Base-by-base conservation (phyloP, 169 alveolate genomes). In the Eimeria sp. region DNA sequence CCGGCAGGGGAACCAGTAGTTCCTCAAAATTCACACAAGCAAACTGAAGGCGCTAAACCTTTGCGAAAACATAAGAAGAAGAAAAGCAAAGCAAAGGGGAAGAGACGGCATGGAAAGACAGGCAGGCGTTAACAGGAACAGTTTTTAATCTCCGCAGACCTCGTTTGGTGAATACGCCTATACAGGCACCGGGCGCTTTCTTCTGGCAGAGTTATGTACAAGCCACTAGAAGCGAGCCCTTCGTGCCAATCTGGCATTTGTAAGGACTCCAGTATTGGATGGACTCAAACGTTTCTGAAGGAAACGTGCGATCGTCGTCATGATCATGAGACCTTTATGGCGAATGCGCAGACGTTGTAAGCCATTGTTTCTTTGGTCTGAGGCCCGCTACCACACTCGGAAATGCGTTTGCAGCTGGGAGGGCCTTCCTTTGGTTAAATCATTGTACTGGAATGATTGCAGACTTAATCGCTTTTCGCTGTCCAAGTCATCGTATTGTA, bases 41-140 rank as follows among this genome's bases (percentile, higher is more conserved):
- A 33, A 54, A 23, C 64, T 20, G 58, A 18, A 33, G 33, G 20
- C 25, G 49, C 66, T 8, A 46, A 49, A 46, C 49, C 88, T 49
- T 4, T 30, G 43, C 66, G 90, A 30, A 83, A 58, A 40, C 14
- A 54, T 33, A 54, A 25, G 77, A 83, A 58, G 76, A 83, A 83
- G 77, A 83, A 58, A 18, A 62, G 66, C 68, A 87, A 87, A 27
- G 93, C 83, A 25, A 87, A 64, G 82, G 93, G 93, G 30, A 87
- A 87, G 83, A 64, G 82, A 23, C 80, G 93, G 46, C 93, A 87
- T 58, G 93, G 93, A 64, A 87, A 23, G 56, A 87, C 93, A 68
- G 93, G 93, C 62, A 87, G 83, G 30, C 93, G 93, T 23, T 87
- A 87, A 52, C 62, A 56, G 58, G 16, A 83, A 9, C 58, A 33